Evolutionary conservation across 2,329 filamentous ascomycete species (phyloP).

Genomic region (Septoria petroselini): DNA sequence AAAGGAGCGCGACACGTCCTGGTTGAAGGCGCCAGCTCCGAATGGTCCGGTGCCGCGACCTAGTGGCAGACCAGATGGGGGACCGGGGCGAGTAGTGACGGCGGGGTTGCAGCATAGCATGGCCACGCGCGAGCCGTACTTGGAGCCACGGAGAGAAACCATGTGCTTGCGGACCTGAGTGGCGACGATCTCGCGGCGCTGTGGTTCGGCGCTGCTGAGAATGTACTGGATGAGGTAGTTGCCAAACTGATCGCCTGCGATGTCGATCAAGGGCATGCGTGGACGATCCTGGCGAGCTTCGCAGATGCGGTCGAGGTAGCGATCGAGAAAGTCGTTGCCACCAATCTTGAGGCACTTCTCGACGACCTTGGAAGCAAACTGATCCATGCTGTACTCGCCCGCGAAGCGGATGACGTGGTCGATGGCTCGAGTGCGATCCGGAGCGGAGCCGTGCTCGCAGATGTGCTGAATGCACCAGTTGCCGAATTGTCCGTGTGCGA

Average conservation of each 20-base stretch:
- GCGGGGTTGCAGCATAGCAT: conserved; percentile 98
- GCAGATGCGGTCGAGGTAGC: conserved; percentile 90
- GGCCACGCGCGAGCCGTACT: conserved; percentile 95
- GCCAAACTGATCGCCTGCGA: conserved; percentile 96
- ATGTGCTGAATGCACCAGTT: conserved; percentile 99
- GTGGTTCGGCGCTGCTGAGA: conserved; percentile 77
- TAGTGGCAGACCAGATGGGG: conserved; percentile 60
- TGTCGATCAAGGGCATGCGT: conserved; percentile 95
- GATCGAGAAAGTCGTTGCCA: conserved; percentile 80
- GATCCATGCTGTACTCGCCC: conserved; percentile 96
- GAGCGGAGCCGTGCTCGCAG: conserved; percentile 89
- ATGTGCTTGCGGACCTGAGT: conserved; percentile 96
- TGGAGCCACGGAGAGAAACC: conserved; percentile 96
- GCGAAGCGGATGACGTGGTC: conserved; percentile 93
- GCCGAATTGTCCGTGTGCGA: conserved; percentile 95
- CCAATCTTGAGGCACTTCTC: conserved; percentile 99
- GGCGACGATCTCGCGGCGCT: conserved; percentile 90
- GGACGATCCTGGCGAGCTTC: conserved; percentile 86
- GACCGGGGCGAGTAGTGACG: conserved; percentile 81
- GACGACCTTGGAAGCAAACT: conserved; percentile 98
- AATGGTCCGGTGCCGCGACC: conserved; percentile 25
- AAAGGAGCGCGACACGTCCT: conserved; percentile 23
- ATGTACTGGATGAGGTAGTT: conserved; percentile 99
- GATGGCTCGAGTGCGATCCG: conserved; percentile 87
- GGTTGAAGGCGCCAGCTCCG: conserved; percentile 25